Conservation (phyloP, 176 grass and related monocot genomes). For the Puccinellia tenuiflora region DNA sequence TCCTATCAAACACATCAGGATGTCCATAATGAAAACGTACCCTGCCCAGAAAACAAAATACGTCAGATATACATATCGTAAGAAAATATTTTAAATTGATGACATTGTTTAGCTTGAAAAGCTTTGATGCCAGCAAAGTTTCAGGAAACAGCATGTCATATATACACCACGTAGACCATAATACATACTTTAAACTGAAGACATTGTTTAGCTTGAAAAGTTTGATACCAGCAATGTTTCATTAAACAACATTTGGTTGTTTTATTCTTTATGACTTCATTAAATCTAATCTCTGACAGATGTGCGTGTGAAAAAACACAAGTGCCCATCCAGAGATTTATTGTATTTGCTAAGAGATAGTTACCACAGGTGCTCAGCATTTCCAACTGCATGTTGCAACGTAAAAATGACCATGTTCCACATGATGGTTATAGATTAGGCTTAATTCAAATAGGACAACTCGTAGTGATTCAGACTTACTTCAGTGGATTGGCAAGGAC, state of each 20-base stretch:
- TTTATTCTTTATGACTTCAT: neutral
- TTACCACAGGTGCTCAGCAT: neutral
- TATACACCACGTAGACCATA: neutral
- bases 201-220: constrained; percentile 17
- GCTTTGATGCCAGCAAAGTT: neutral
- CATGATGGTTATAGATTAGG: neutral
- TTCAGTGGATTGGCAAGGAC: constrained; percentile 88
- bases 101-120: neutral
- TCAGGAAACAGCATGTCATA: constrained; percentile 24
- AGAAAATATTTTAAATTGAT: neutral
- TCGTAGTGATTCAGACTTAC: constrained; percentile 49
- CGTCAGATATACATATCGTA: constrained; percentile 7
- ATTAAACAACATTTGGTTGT: neutral
- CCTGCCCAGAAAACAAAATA: constrained; percentile 40
- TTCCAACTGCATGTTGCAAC: neutral
- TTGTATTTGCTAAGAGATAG: constrained; percentile 8
- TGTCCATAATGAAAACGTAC: constrained; percentile 97
- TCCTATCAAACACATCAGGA: constrained; percentile 96
- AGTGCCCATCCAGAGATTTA: neutral
- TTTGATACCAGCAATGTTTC: neutral
- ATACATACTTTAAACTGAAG: neutral
- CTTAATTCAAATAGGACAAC: constrained; percentile 10
- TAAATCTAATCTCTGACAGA: constrained; percentile 6
- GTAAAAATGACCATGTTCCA: neutral
- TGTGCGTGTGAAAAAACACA: neutral